A percentile compares a stretch with the other conserved stretches of the same genome.
Conservation (phyloP, 2,329 filamentous ascomycete species). For the Claviceps sp. region DNA sequence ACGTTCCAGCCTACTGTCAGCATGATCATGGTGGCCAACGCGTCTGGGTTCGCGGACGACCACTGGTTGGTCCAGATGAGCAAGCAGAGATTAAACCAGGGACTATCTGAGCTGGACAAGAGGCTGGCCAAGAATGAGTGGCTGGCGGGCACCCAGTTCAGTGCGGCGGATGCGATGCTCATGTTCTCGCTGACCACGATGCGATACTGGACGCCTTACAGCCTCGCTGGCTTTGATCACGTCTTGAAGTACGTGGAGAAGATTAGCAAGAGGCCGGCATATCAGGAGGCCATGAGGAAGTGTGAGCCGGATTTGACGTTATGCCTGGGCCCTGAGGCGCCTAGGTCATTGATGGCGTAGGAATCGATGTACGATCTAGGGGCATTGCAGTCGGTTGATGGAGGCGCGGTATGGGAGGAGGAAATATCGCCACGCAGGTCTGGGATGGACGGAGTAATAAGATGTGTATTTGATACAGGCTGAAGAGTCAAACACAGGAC, state of each 20-base stretch:
- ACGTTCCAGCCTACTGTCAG: conserved; percentile 26
- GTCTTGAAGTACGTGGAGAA: conserved; percentile 33
- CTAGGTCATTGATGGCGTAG: not conserved
- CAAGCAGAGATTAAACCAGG: conserved; percentile 19
- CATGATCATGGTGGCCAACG: conserved; percentile 22
- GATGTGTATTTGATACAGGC: too few relatives aligned
- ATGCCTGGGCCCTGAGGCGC: conserved; percentile 14
- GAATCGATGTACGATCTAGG: too few relatives aligned
- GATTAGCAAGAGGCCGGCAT: conserved; percentile 29
- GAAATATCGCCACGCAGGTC: too few relatives aligned
- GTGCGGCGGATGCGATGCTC: conserved; percentile 52
- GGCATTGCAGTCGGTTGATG: not conserved
- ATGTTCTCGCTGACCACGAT: conserved; percentile 48
- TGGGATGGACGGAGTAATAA: too few relatives aligned
- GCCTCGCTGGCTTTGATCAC: conserved; percentile 26
- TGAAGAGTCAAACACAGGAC: too few relatives aligned
- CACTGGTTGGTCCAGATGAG: conserved; percentile 18
- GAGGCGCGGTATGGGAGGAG: conserved; percentile 37
- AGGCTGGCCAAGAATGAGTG: conserved; percentile 34
- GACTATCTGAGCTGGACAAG: conserved; percentile 36
- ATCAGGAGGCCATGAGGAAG: conserved; percentile 33
- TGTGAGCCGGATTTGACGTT: conserved; percentile 32
- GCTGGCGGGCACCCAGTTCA: conserved; percentile 48
- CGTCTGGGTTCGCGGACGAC: conserved; percentile 4
- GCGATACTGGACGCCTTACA: conserved; percentile 35